phyloP scores from a whole-genome alignment of 257 asterid genomes.

The Coffea canephora region DNA sequence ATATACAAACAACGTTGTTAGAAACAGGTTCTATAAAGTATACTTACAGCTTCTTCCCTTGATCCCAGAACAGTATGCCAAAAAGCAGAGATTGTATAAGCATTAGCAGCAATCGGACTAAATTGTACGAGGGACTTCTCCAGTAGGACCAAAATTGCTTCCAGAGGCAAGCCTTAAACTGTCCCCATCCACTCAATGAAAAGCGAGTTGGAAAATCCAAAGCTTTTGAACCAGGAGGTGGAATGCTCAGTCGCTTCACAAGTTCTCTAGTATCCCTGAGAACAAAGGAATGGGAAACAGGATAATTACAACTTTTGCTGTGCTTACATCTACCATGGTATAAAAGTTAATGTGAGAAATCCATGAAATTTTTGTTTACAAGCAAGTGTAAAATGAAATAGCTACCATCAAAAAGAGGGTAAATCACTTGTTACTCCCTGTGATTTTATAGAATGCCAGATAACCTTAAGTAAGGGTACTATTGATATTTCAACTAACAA shows the following conservation, averaged over 20 bases:
- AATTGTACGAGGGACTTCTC: slow-evolving; percentile 37
- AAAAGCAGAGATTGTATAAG: slow-evolving; percentile 19
- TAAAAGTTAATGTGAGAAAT: too few species aligned
- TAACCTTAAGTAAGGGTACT: too few species aligned
- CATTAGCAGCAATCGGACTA: slow-evolving; percentile 19
- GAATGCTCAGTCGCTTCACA: slow-evolving; percentile 11
- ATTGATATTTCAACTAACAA: too few species aligned
- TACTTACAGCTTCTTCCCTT: slow-evolving; percentile 26
- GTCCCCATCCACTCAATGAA: slow-evolving; percentile 28
- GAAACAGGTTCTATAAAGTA: neutral
- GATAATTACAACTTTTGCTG: neutral
- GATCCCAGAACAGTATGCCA: slow-evolving; percentile 24
- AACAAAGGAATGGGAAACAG: neutral
- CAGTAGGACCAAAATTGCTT: slow-evolving; percentile 32
- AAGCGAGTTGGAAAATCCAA: slow-evolving; percentile 25
- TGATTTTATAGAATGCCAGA: too few species aligned
- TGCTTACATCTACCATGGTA: neutral
- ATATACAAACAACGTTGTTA: neutral
- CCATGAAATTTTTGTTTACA: neutral
- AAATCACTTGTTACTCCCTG: too few species aligned
- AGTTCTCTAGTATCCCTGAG: slow-evolving; percentile 23
- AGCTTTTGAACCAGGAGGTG: slow-evolving; percentile 21
- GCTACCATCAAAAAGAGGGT: neutral
- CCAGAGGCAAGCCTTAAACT: slow-evolving; percentile 26
- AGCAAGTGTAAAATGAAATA: too few species aligned